Base-by-base conservation (phyloP, 2,329 filamentous ascomycete genomes). In the Sclerotinia subarctica region DNA sequence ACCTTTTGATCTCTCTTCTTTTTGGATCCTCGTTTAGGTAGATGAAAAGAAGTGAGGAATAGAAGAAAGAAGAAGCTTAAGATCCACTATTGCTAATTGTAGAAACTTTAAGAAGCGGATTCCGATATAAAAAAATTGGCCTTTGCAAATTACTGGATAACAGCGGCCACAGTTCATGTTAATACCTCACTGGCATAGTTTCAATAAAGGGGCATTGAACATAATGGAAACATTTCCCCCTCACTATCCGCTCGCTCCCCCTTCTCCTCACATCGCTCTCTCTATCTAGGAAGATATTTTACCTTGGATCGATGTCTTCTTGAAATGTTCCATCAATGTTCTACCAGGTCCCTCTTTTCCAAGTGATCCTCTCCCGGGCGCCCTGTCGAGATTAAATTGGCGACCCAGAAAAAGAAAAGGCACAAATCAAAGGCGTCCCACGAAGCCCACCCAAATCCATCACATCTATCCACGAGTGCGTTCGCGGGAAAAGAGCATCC, bases 371-470 rank as follows among this genome's bases (percentile, higher is more conserved):
- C 56, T 51, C 35, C 60, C 60, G 46, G 35, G 19, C 49, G 64
- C 64, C 64, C 24, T 66, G 64, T 66, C 29, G 52, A 66, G 44
- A 66, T 66, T 59, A 66, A 66, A 51, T 59, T 59, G 35, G 19
- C 62, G 47, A 54, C 26, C 62, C 64, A 57, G 32, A 38, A 58
- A 47, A 66, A 52, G 2, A 59, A 56, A 57, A 57, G 38, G n/a
- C 15, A 66, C 52, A 26, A 21, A 51, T n/a, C 62, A 64, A 64
- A 64, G 17, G 49, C 49, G 17, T 53, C 17, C 54, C 54, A 58
- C 54, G 35, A 58, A 58, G 35, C 35, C 54, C 54, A 58, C 54
- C n/a, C 62, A 44, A 29, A 51, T 13, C 19, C 32, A 42, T 44
- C 32, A 38, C 47, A 52, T 44, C 32, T 54, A 38, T 53, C 60